Evolutionary conservation across 1,284 basidiomycete genomes (phyloP).

Genomic region (Sanghuangporus weigelae): DNA sequence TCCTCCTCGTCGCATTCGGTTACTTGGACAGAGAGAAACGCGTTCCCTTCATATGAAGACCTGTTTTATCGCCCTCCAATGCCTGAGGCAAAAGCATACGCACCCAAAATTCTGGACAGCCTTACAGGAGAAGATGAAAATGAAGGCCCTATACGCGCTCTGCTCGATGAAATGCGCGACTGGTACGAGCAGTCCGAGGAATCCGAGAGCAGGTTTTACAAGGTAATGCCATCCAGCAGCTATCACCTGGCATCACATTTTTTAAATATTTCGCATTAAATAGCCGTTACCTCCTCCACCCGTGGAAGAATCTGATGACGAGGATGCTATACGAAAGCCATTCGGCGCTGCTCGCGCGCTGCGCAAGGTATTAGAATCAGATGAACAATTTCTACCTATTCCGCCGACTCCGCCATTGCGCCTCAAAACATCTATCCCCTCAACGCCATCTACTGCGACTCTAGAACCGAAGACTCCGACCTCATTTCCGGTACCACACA

Average conservation of each 20-base stretch:
- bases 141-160: conserved; percentile 10
- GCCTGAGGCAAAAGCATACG: background rate
- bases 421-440: background rate
- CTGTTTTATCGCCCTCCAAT: conserved; percentile 15
- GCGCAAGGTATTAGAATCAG: background rate
- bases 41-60: conserved; percentile 15
- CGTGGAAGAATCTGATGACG: conserved; percentile 8
- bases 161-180: conserved; percentile 17
- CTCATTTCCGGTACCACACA: background rate
- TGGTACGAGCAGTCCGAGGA: conserved; percentile 15
- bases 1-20: conserved; percentile 1
- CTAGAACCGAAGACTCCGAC: background rate
- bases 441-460: background rate
- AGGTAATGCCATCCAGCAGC: background rate
- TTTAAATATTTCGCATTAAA: background rate
- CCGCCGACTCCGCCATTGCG: background rate
- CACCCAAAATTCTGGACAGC: background rate
- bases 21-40: background rate
- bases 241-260: background rate
- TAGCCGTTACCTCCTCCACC: conserved; percentile 8
- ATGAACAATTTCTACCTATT: background rate
- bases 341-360: conserved; percentile 1
- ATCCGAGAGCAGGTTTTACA: background rate
- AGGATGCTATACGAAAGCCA: conserved; percentile 11
- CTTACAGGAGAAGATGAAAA: conserved; percentile 3